Base-by-base conservation (phyloP, 345 rosid genomes). In the Hypericum perforatum region DNA sequence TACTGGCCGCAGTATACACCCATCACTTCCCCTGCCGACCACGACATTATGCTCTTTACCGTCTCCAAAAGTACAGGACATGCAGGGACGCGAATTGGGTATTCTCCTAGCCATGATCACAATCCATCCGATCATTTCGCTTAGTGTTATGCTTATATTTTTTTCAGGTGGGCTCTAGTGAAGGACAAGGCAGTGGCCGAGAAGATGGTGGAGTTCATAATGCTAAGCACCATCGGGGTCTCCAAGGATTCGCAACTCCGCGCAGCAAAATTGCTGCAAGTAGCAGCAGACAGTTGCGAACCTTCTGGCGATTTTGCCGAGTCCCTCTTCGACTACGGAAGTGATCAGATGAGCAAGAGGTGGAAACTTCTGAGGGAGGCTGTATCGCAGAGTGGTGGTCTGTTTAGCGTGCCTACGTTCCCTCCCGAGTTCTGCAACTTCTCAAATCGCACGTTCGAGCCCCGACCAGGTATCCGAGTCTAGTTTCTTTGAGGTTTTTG, bases 1-100 rank as follows among this genome's bases (percentile, higher is more conserved):
- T 82, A 82, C 52, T 91, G 96, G 98, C 96, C 98, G 0, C 98
- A 91, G 40, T 85, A 91, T 16, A 87, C 94, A 5, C 89, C 98
- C 0, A 82, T 91, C 54, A 58, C 81, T 8, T 66, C 74, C 6
- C 67, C 76, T n/a, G 88, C 89, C 4, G 80, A 87, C 56, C 80
- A 91, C 7, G 83, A 83, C 44, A 77, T 91, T 36, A 82, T 82
- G 89, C 74, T 91, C 39, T 91, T 88, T 75, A 82, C 95, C 0
- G 74, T 79, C 68, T 87, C 98, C 5, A 91, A 91, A 67, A 68
- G 78, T 67, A 87, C 86, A 0, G 96, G 96, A 49, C 98, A 91
- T 42, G 98, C 96, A 45, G 98, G 96, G 54, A 82, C 76, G 74
- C 95, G 96, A 43, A 77, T 91, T 37, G 98, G 98, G 96, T 91